Percentiles rank a stretch among this genome's conserved stretches.
Conservation (phyloP, 306 rosid genomes). For the Citrullus colocynthis region DNA sequence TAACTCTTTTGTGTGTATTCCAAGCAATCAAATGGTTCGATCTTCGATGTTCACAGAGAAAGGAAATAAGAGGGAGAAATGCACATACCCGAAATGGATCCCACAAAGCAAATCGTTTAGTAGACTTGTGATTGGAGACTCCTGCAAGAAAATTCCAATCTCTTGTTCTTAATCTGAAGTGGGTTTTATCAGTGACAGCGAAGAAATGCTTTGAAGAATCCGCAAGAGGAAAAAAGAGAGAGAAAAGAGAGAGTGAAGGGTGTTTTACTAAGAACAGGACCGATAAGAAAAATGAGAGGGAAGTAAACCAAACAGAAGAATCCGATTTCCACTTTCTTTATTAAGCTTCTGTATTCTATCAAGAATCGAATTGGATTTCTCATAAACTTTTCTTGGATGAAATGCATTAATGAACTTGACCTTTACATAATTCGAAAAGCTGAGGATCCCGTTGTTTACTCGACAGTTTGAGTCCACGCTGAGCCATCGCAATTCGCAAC, state of each 20-base stretch:
- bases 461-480: not conserved
- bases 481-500: not conserved
- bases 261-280: not conserved
- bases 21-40: not conserved
- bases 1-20: not conserved
- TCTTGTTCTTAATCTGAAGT: not conserved
- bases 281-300: not conserved
- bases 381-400: not conserved
- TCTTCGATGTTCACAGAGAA: not conserved
- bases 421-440: not conserved
- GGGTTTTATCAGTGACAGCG: not conserved
- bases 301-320: not conserved
- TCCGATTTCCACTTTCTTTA: not conserved
- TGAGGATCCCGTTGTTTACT: not conserved
- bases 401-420: not conserved
- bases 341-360: not conserved
- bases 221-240: not conserved
- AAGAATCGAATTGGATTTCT: not conserved
- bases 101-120: not conserved
- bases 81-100: not conserved
- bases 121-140: not conserved
- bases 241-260: not conserved
- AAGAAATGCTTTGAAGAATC: conserved; percentile 10
- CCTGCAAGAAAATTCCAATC: not conserved
- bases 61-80: not conserved